Base-by-base conservation (phyloP, 2,329 filamentous ascomycete genomes). In the Phialemonium atrogriseum region DNA sequence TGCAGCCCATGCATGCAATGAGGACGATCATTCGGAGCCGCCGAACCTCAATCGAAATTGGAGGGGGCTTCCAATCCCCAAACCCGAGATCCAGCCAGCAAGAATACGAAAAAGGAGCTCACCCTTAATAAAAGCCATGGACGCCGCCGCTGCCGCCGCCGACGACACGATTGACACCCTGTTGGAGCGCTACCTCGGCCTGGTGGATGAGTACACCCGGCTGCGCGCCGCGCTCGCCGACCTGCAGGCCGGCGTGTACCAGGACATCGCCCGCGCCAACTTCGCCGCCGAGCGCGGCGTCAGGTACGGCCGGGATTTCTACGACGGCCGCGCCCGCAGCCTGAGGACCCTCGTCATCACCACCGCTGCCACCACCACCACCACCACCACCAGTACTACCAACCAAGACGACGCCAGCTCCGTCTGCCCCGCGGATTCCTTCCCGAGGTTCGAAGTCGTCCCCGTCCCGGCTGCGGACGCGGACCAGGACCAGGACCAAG, bases 231-330 rank as follows among this genome's bases (percentile, higher is more conserved):
- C 66, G 25, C 65, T 87, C 22, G 61, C 63, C 25, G 48, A 52
- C 10, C 56, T 72, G 13, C 70, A 84, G 41, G 59, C 68, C 13
- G 58, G 59, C 31, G 66, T 82, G 41, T 73, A 66, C 48, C 68
- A 71, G 34, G 58, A 63, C 41, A 64, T 88, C 24, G 79, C 83
- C n/a, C 72, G 82, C 35, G 83, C 84, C 39, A 86, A 87, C 57
- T 87, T 84, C 55, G 62, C 72, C 17, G 74, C 73, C n/a, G 66
- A 74, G 48, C 62, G 72, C 10, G 71, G 77, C 19, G 52, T 74
- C 39, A 65, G 74, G 24, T 87, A 81, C 50, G 82, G 81, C 4
- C 68, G 64, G 40, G 78, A 84, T 45, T 70, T 73, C 48, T 89
- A 84, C 50, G 81, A 88, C 52, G 70, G 76, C 41, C 70, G 83